Conservation (phyloP, 257 asterid genomes). For the Solanum piurae region DNA sequence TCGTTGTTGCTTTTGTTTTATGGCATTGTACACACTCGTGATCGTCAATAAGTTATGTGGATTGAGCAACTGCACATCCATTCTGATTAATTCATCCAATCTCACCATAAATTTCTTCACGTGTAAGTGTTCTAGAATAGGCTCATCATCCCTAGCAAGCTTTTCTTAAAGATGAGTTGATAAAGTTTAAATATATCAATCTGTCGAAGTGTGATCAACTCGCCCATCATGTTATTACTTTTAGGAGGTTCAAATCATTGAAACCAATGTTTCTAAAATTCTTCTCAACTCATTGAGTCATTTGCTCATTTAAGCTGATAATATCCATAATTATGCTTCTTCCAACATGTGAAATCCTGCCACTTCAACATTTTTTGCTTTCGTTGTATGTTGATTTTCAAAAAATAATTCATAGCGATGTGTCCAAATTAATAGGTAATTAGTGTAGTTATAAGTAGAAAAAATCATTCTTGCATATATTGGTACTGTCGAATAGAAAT, state of each 20-base stretch:
- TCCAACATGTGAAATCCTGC: background rate
- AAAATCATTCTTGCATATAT: no score
- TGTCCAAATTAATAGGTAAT: no score
- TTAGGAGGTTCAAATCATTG: background rate
- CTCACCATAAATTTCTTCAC: background rate
- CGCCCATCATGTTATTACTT: background rate
- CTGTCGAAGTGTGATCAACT: background rate
- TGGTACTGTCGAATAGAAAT: background rate
- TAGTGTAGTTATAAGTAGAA: background rate
- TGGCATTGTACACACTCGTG: background rate
- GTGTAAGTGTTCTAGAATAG: background rate
- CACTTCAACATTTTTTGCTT: background rate
- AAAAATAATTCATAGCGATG: no score
- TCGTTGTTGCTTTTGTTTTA: background rate
- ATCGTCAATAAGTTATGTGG: background rate
- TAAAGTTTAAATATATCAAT: no score
- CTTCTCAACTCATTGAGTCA: background rate
- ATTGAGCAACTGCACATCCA: background rate
- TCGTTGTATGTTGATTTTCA: no score
- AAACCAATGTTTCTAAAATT: background rate
- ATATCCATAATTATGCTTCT: no score
- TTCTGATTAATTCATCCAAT: background rate
- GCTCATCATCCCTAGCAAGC: background rate
- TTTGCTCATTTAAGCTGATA: background rate
- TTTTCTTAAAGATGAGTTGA: background rate